Conservation (phyloP, 2,329 filamentous ascomycete species). For the Exophiala sp. region DNA sequence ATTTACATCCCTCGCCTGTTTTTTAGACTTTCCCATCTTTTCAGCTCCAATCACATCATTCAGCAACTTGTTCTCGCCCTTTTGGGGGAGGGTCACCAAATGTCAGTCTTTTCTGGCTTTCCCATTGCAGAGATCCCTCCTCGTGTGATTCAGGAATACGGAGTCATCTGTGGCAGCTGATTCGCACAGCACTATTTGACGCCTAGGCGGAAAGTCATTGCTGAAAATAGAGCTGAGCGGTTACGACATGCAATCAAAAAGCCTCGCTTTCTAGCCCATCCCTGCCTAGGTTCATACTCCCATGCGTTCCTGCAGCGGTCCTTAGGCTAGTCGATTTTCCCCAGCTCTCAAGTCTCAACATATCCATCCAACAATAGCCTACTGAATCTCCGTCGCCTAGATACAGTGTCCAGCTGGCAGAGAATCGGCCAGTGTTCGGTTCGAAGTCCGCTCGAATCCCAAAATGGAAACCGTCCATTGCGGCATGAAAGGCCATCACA, state of each 20-base stretch:
- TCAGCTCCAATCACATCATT: conserved; percentile 9
- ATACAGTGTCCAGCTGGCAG: no score
- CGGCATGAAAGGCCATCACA: no score
- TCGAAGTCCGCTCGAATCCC: no score
- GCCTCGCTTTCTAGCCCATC: background rate
- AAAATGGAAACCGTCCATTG: no score
- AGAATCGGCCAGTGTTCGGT: no score
- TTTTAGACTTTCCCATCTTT: conserved; percentile 1
- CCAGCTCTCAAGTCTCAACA: no score
- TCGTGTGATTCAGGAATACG: background rate
- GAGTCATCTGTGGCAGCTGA: background rate
- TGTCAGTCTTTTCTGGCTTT: background rate
- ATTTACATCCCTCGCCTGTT: conserved; percentile 2
- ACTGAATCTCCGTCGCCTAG: no score
- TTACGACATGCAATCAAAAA: background rate
- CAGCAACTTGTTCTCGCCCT: background rate
- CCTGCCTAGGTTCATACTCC: no score
- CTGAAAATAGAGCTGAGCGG: conserved; percentile 5
- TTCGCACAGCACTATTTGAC: background rate
- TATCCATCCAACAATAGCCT: no score
- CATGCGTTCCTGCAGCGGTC: no score
- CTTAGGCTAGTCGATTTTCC: no score
- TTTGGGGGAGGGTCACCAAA: background rate
- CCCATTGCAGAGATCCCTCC: background rate
- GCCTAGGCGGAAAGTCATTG: background rate